A percentile compares a stretch with the other conserved stretches of the same genome.
Evolutionary conservation across 768 basidiomycete species (phyloP).

Genomic region (Mycena capillaripes): DNA sequence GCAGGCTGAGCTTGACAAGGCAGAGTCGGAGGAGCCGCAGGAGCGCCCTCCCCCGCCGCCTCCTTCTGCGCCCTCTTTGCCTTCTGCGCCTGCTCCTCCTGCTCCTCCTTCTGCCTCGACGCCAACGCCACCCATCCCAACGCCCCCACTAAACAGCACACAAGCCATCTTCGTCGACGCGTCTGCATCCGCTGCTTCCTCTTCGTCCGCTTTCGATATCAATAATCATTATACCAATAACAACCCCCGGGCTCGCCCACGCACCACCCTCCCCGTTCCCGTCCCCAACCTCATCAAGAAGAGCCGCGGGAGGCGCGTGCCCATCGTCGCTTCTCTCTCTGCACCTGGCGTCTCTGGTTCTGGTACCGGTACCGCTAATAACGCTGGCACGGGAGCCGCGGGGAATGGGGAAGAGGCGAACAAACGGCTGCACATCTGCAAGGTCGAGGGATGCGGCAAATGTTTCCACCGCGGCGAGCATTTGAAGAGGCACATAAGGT

Average conservation of each 20-base stretch:
- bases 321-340: slow-evolving; percentile 52
- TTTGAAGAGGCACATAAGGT: slow-evolving; percentile 88
- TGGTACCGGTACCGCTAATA: background rate
- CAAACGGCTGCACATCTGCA: slow-evolving; percentile 77
- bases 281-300: slow-evolving; percentile 81
- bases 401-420: slow-evolving; percentile 39
- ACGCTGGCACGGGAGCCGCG: background rate
- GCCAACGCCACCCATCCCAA: background rate
- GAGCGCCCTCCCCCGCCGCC: no score
- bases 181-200: background rate
- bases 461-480: slow-evolving; percentile 92
- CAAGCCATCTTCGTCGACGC: slow-evolving; percentile 23
- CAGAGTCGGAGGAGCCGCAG: slow-evolving; percentile 22
- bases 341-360: no score
- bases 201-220: background rate
- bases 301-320: slow-evolving; percentile 76
- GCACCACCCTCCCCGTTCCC: slow-evolving; percentile 62
- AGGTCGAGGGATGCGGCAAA: slow-evolving; percentile 87
- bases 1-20: slow-evolving; percentile 18
- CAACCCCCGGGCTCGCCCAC: background rate
- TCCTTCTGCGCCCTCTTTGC: no score
- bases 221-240: no score
- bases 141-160: slow-evolving; percentile 13
- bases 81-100: background rate
- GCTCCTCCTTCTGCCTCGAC: background rate